These are phyloP conservation scores for Gryganskiella cystojenkinii DNA, from an alignment of 192 early-diverging fungal genomes.

Conservation along the genomic window DNA sequence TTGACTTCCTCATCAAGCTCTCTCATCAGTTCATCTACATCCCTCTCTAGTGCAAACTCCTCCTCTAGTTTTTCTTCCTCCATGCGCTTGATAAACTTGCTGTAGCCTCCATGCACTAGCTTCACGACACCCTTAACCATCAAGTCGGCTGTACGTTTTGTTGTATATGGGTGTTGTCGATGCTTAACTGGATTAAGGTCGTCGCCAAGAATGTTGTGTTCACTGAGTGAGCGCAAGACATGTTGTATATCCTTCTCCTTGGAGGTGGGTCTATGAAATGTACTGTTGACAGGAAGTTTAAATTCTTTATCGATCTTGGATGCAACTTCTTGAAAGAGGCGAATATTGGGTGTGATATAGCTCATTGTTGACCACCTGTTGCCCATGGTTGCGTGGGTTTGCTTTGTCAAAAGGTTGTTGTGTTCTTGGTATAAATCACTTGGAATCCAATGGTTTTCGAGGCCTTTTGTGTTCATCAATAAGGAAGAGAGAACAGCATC, in stretches of 20 bases:
- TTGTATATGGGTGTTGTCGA: background rate
- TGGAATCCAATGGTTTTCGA: background rate
- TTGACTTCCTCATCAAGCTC: background rate
- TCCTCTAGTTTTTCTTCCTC: background rate
- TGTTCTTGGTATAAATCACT: conserved; percentile 9
- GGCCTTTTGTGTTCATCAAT: conserved; percentile 2
- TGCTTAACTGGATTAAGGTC: background rate
- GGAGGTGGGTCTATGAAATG: too few species aligned
- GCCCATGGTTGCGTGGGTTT: background rate
- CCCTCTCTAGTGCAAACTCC: background rate
- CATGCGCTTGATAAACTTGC: background rate
- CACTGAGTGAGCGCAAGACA: background rate
- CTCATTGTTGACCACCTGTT: conserved; percentile 1
- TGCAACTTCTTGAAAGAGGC: background rate
- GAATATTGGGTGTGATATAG: background rate
- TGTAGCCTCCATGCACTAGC: background rate
- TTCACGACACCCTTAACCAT: background rate
- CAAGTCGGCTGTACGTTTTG: background rate
- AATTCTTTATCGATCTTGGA: too few species aligned
- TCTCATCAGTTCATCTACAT: conserved; percentile 2
- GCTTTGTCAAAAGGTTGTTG: conserved; percentile 6
- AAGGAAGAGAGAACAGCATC: background rate
- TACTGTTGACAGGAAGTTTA: too few species aligned
- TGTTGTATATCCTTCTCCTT: background rate
- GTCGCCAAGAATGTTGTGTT: background rate